Base-by-base conservation (phyloP, 768 basidiomycete genomes). In the Candolleomyces aberdarensis region DNA sequence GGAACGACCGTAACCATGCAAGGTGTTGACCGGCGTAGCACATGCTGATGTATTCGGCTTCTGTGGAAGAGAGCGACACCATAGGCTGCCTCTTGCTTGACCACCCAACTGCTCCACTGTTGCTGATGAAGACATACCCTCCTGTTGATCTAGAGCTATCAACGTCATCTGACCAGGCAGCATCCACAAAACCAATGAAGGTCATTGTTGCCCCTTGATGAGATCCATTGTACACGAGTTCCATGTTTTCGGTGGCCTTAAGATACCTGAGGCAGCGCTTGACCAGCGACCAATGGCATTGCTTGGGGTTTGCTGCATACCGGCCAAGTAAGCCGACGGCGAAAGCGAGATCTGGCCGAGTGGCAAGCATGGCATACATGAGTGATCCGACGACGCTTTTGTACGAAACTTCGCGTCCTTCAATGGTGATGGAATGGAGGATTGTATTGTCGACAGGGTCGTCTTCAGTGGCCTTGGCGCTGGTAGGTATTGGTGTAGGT, bases 261-360 rank as follows among this genome's bases (percentile, higher is more conserved):
- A 69, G 53, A 39, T 65, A 67, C 3, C 64, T 56, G 2, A 67
- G 55, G 7, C 46, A 57, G 1, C 64, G 62, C 39, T 65, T 64
- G 1, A 60, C 66, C 1, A 59, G 56, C 15, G 31, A 36, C 66
- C 66, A 67, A 43, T 69, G 65, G 20, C 51, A 41, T 2, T 13
- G 9, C 53, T 63, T 62, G 14, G 64, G 67, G 19, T 59, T 64
- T 17, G 65, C 26, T 22, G 61, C 46, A 50, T 48, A 53, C 29
- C 54, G 49, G 50, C 53, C 47, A 44, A 65, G 41, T n/a, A 76
- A 56, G 14, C 83, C 84, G 53, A 83, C 74, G 3, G 78, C 81
- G 39, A 62, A 71, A 0, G 68, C 58, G 31, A 73, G 63, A 44
- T 73, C 65, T 0, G 69, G 69, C 1, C 65, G 60, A 0, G 66